A percentile compares a stretch with the other conserved stretches of the same genome.
phyloP scores from a whole-genome alignment of 805 yeast species.

The Millerago galiae region DNA sequence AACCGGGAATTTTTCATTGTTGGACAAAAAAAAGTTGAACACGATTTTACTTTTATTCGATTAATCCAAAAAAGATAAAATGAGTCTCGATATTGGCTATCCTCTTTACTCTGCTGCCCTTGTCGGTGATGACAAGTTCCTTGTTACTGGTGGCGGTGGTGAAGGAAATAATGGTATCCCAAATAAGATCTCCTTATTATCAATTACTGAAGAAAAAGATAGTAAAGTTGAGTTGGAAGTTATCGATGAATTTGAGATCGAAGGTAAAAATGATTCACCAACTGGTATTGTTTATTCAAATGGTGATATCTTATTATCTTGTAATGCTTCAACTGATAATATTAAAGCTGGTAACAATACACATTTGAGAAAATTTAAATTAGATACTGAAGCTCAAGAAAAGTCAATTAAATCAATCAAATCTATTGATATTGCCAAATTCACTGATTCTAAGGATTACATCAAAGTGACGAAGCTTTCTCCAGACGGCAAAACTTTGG shows the following conservation, averaged over 20 bases:
- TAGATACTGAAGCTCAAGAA: constrained; percentile 22
- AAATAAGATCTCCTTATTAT: constrained; percentile 67
- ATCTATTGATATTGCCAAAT: constrained; percentile 48
- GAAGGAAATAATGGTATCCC: constrained; percentile 87
- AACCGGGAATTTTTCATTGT: background rate
- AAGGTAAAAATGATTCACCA: constrained; percentile 78
- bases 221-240: constrained; percentile 38
- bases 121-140: constrained; percentile 48
- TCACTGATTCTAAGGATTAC: constrained; percentile 47
- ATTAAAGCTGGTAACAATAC: constrained; percentile 58
- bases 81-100: constrained; percentile 26
- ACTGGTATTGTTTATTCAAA: constrained; percentile 62
- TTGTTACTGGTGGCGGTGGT: constrained; percentile 94
- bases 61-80: background rate
- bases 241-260: constrained; percentile 54
- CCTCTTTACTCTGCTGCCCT: constrained; percentile 82
- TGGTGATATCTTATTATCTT: constrained; percentile 55
- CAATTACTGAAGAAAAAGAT: constrained; percentile 34
- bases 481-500: constrained; percentile 55
- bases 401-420: constrained; percentile 19
- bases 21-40: too few relatives aligned
- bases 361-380: constrained; percentile 58
- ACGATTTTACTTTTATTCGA: too few relatives aligned
- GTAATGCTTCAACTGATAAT: constrained; percentile 60
- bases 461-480: constrained; percentile 53